These are phyloP conservation scores for Psilocybe mexicana DNA, from an alignment of 1,284 basidiomycete genomes.

Conservation along the genomic window DNA sequence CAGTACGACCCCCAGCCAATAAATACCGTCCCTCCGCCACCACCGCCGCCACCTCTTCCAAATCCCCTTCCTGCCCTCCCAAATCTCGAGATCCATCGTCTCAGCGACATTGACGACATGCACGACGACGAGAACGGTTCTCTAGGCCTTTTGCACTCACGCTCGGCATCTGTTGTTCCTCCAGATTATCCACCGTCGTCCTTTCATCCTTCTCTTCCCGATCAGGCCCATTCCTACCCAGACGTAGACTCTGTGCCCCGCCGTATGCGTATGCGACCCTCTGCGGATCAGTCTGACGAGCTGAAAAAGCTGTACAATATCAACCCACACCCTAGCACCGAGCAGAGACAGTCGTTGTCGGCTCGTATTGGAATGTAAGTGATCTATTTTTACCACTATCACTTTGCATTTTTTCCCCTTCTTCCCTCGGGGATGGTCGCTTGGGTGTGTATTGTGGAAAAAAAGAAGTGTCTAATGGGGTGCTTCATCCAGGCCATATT, in stretches of 20 bases:
- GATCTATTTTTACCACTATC: conserved; percentile 25
- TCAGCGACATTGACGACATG: conserved; percentile 42
- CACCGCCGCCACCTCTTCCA: conserved; percentile 31
- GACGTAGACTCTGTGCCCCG: conserved; percentile 50
- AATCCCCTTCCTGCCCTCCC: conserved; percentile 29
- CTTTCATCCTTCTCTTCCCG: conserved; percentile 47
- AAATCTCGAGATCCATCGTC: conserved; percentile 24
- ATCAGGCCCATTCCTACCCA: conserved; percentile 46
- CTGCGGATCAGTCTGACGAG: conserved; percentile 63
- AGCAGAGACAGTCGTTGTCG: conserved; percentile 63
- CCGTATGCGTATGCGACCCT: conserved; percentile 61
- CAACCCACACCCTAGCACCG: conserved; percentile 65
- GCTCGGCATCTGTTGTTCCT: conserved; percentile 33
- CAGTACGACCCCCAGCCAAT: conserved; percentile 22
- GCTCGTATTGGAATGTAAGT: conserved; percentile 72
- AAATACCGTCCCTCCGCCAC: conserved; percentile 41
- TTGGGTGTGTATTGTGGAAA: conserved; percentile 11
- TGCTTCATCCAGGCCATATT: conserved; percentile 57
- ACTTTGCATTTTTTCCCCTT: conserved; percentile 10
- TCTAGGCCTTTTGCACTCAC: conserved; percentile 33
- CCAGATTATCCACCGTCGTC: conserved; percentile 33
- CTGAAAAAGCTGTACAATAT: conserved; percentile 61
- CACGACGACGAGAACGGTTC: conserved; percentile 46
- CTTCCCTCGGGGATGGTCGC: neutral
- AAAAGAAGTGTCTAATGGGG: conserved; percentile 23